These are phyloP conservation scores for Nicotiana rustica DNA, from an alignment of 305 asterid species.

Conservation along the genomic window DNA sequence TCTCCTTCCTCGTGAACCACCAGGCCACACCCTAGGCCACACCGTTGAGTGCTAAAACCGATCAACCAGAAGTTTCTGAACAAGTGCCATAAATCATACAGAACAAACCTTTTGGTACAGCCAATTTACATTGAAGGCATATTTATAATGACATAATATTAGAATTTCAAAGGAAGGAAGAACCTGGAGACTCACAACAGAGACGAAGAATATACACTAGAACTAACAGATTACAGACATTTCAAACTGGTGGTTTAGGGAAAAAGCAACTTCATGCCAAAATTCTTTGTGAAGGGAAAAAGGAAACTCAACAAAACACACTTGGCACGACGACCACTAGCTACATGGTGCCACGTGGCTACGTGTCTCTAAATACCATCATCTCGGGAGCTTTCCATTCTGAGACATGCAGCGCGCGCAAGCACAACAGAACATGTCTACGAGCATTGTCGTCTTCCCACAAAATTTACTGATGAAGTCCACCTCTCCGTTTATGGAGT, in stretches of 20 bases:
- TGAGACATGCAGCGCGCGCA: conserved; percentile 6
- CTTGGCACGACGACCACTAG: neutral
- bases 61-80: conserved; percentile 3
- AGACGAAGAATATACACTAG: conserved; percentile 22
- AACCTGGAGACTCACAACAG: conserved; percentile 30
- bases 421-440: conserved; percentile 19
- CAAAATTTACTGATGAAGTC: neutral
- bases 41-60: too few relatives aligned
- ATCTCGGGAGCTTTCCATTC: neutral
- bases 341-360: neutral
- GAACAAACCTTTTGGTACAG: conserved; percentile 31
- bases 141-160: conserved; percentile 26
- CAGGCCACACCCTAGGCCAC: too few relatives aligned
- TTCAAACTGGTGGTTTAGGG: conserved; percentile 9
- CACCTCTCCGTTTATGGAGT: neutral
- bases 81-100: neutral
- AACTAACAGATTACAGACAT: conserved; percentile 31
- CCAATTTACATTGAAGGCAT: conserved; percentile 30
- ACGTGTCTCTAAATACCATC: neutral
- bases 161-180: neutral
- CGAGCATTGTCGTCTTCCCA: conserved; percentile 14
- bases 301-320: conserved; percentile 23
- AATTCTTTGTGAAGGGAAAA: neutral
- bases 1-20: too few relatives aligned
- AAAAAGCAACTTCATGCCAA: conserved; percentile 23